These are phyloP conservation scores for Solanum hybrid DNA, from an alignment of 305 asterid genomes.

Conservation along the genomic window DNA sequence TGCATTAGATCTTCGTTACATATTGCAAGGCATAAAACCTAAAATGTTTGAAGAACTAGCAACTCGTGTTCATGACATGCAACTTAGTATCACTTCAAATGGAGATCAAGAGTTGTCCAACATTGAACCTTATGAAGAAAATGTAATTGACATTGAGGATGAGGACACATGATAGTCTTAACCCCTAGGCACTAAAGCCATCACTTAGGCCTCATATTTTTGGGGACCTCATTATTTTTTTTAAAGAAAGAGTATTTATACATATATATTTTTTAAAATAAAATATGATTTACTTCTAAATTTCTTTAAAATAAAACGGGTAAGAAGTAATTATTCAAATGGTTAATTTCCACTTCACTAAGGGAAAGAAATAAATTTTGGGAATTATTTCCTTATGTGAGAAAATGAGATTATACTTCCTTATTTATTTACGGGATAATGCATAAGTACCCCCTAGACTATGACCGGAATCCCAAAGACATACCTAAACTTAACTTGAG, in stretches of 20 bases:
- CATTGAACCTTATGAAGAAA: not conserved
- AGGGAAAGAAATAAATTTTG: not conserved
- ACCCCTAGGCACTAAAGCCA: not conserved
- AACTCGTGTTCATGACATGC: not conserved
- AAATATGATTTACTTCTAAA: not conserved
- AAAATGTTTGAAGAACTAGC: not conserved
- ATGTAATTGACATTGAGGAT: not conserved
- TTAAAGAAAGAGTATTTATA: not conserved
- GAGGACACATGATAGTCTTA: not conserved
- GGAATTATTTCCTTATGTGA: not conserved
- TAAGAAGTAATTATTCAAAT: not conserved
- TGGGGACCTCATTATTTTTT: not conserved
- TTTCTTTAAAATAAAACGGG: not conserved
- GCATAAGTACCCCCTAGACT: too few relatives aligned
- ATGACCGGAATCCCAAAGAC: too few relatives aligned
- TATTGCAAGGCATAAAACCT: not conserved
- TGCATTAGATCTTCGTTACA: not conserved
- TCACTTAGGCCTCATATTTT: not conserved
- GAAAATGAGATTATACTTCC: not conserved
- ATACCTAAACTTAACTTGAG: too few relatives aligned
- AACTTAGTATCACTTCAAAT: not conserved
- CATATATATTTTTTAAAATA: not conserved
- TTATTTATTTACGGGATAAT: too few relatives aligned
- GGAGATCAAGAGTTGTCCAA: not conserved
- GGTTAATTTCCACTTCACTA: not conserved